Evolutionary conservation across 169 alveolate species (phyloP).

Genomic region (Pseudocohnilembus persalinus): DNA sequence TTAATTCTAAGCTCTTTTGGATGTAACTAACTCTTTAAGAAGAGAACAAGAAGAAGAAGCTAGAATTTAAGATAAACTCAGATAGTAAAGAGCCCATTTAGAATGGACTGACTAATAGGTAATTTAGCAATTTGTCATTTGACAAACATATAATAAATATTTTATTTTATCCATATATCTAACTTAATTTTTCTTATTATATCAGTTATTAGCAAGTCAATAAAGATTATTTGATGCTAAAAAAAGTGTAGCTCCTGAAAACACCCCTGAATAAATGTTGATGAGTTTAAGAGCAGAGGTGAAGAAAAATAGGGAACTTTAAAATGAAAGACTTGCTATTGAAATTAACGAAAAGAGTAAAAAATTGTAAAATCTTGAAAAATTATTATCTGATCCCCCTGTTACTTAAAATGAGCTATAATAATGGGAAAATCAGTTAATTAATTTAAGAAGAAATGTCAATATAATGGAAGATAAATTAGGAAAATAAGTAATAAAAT

Average conservation of each 20-base stretch:
- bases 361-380: slow-evolving; percentile 36
- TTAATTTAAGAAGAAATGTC: slow-evolving; percentile 44
- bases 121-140: too few relatives aligned
- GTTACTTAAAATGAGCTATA: slow-evolving; percentile 35
- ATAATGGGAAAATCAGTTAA: slow-evolving; percentile 23
- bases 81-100: slow-evolving; percentile 32
- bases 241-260: slow-evolving; percentile 39
- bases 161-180: background rate
- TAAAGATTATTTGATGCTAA: slow-evolving; percentile 40
- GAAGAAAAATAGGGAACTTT: slow-evolving; percentile 39
- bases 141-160: too few relatives aligned
- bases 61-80: slow-evolving; percentile 37
- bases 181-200: too few relatives aligned
- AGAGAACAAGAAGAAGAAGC: slow-evolving; percentile 51
- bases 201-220: slow-evolving; percentile 23
- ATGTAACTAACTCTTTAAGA: slow-evolving; percentile 42
- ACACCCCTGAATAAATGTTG: slow-evolving; percentile 50
- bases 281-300: slow-evolving; percentile 41
- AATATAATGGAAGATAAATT: slow-evolving; percentile 46
- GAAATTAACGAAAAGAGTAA: slow-evolving; percentile 36
- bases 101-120: slow-evolving; percentile 37
- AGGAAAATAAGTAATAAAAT: background rate
- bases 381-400: slow-evolving; percentile 40
- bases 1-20: slow-evolving; percentile 36
- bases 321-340: slow-evolving; percentile 37